Evolutionary conservation across 345 rosid species (phyloP).

Genomic region (Eutrema japonicum): DNA sequence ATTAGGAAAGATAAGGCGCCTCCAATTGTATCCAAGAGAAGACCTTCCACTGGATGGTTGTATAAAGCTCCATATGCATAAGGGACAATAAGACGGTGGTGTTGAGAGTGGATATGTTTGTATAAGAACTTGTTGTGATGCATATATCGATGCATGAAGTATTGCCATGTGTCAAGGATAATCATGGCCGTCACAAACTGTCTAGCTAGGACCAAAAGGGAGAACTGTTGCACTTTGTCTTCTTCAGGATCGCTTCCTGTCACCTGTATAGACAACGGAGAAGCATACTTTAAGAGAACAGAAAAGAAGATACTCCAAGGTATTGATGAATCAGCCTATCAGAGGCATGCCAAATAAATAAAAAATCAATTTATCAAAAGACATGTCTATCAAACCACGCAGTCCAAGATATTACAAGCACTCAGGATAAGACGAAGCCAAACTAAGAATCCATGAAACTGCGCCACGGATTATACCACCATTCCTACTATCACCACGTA

Average conservation of each 20-base stretch:
- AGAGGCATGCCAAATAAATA: too few relatives aligned
- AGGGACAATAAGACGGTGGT: conserved; percentile 86
- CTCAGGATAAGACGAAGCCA: too few relatives aligned
- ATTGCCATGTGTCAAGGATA: conserved; percentile 84
- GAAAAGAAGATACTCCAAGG: too few relatives aligned
- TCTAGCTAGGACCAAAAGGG: conserved; percentile 59
- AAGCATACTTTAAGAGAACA: too few relatives aligned
- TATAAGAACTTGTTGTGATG: conserved; percentile 85
- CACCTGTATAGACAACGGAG: conserved; percentile 49
- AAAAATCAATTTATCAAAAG: too few relatives aligned
- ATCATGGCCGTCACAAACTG: conserved; percentile 77
- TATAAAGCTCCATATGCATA: conserved; percentile 84
- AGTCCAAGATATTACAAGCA: too few relatives aligned
- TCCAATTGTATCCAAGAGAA: conserved; percentile 74
- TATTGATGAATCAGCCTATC: too few relatives aligned
- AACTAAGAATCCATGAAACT: too few relatives aligned
- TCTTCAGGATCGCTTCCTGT: conserved; percentile 61
- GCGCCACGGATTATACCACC: too few relatives aligned
- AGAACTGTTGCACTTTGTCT: conserved; percentile 45
- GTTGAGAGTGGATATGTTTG: conserved; percentile 78
- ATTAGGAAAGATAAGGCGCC: conserved; percentile 80
- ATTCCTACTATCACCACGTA: too few relatives aligned
- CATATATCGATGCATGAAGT: conserved; percentile 84
- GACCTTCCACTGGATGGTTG: conserved; percentile 85
- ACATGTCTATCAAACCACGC: too few relatives aligned